phyloP scores from a whole-genome alignment of 2,329 filamentous ascomycete genomes.

The Elsinoe fawcettii region DNA sequence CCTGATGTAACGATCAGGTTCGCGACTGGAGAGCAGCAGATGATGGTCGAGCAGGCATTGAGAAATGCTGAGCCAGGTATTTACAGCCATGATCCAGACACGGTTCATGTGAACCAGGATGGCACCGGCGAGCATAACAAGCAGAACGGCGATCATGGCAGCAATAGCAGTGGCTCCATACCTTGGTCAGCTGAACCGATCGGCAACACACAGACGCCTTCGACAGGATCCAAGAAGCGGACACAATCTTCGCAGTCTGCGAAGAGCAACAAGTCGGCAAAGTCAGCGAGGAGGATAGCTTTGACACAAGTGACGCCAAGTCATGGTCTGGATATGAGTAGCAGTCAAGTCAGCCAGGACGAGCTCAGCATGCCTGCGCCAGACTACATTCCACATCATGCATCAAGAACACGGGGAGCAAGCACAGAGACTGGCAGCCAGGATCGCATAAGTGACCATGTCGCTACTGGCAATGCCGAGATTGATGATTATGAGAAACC shows the following conservation, averaged over 20 bases:
- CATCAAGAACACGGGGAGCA: neutral
- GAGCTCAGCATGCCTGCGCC: constrained; percentile 1
- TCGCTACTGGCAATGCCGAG: neutral
- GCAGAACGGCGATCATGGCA: neutral
- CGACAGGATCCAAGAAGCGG: constrained; percentile 2
- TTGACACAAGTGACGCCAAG: neutral
- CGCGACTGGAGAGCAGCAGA: neutral
- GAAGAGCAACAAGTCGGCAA: neutral
- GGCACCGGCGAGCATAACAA: neutral
- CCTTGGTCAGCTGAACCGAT: constrained; percentile 12
- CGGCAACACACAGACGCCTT: constrained; percentile 5
- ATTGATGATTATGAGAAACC: neutral
- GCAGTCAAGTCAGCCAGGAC: constrained; percentile 6
- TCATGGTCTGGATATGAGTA: neutral
- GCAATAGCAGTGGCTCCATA: constrained; percentile 10
- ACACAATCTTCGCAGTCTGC: constrained; percentile 1
- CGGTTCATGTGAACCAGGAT: neutral
- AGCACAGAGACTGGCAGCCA: neutral
- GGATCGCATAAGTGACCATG: neutral
- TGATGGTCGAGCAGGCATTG: constrained; percentile 4
- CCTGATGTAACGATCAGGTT: neutral
- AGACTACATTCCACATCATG: neutral
- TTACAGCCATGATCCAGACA: neutral
- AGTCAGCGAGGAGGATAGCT: neutral
- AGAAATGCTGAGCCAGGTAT: neutral